These are phyloP conservation scores for Podospora australis DNA, from an alignment of 495 filamentous ascomycete species.

Conservation along the genomic window DNA sequence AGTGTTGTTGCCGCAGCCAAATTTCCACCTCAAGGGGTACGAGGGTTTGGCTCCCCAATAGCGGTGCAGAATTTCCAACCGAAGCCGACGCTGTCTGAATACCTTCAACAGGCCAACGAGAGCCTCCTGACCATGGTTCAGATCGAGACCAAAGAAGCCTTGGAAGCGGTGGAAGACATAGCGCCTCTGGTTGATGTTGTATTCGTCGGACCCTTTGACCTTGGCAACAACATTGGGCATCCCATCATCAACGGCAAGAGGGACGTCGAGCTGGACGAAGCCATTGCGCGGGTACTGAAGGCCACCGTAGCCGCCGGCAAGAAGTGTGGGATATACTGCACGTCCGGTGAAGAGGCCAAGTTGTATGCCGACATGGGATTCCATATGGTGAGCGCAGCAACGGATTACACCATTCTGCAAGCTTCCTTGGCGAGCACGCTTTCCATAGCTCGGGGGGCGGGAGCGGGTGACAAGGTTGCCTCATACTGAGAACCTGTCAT, in stretches of 20 bases:
- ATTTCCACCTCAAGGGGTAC: conserved; percentile 57
- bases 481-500: conserved; percentile 34
- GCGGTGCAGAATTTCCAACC: conserved; percentile 57
- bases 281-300: conserved; percentile 56
- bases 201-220: conserved; percentile 73
- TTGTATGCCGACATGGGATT: conserved; percentile 62
- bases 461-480: conserved; percentile 21
- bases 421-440: conserved; percentile 39
- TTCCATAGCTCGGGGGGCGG: conserved; percentile 40
- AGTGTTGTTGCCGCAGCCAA: conserved; percentile 54
- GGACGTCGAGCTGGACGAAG: conserved; percentile 56
- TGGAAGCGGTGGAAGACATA: conserved; percentile 66
- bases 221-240: conserved; percentile 68
- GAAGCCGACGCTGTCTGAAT: conserved; percentile 49
- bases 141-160: conserved; percentile 71
- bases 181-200: conserved; percentile 68
- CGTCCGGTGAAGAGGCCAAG: conserved; percentile 56
- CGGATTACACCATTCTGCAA: conserved; percentile 52
- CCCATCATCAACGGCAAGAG: conserved; percentile 58
- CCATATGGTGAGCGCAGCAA: conserved; percentile 64
- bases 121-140: conserved; percentile 68
- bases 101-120: conserved; percentile 69
- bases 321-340: conserved; percentile 73
- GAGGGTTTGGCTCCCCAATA: conserved; percentile 64
- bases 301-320: conserved; percentile 64